phyloP scores from a whole-genome alignment of 176 grass and related monocot species.

The barley (Hordeum vulgare) region DNA sequence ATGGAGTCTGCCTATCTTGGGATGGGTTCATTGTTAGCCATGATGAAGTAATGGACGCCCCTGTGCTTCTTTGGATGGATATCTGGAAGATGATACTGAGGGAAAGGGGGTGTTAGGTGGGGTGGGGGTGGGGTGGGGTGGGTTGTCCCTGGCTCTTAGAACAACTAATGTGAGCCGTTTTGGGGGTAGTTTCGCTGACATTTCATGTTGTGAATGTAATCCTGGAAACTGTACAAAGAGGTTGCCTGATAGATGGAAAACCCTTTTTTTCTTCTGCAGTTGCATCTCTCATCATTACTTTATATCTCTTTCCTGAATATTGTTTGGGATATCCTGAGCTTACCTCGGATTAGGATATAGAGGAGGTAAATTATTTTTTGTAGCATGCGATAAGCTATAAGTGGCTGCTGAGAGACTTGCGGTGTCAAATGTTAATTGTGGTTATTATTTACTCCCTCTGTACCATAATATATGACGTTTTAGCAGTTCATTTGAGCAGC shows the following conservation, averaged over 20 bases:
- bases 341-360: neutral
- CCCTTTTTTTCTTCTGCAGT: neutral
- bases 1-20: slow-evolving; percentile 1
- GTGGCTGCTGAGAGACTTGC: neutral
- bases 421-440: neutral
- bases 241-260: slow-evolving; percentile 52
- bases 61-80: slow-evolving; percentile 14
- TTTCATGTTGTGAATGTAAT: slow-evolving; percentile 49
- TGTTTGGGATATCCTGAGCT: neutral
- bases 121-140: neutral
- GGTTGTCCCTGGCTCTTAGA: slow-evolving; percentile 20
- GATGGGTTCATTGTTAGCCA: slow-evolving; percentile 13
- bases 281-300: neutral
- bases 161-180: slow-evolving; percentile 33
- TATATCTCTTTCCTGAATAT: neutral
- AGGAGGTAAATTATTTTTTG: neutral
- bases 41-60: slow-evolving; percentile 14
- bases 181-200: slow-evolving; percentile 30
- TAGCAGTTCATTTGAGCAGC: no score
- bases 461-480: no score
- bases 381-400: neutral
- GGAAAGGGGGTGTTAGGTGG: neutral
- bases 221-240: slow-evolving; percentile 63
- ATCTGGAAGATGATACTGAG: neutral
- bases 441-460: neutral